phyloP scores from a whole-genome alignment of 1,284 basidiomycete genomes.

The Grifola frondosa region DNA sequence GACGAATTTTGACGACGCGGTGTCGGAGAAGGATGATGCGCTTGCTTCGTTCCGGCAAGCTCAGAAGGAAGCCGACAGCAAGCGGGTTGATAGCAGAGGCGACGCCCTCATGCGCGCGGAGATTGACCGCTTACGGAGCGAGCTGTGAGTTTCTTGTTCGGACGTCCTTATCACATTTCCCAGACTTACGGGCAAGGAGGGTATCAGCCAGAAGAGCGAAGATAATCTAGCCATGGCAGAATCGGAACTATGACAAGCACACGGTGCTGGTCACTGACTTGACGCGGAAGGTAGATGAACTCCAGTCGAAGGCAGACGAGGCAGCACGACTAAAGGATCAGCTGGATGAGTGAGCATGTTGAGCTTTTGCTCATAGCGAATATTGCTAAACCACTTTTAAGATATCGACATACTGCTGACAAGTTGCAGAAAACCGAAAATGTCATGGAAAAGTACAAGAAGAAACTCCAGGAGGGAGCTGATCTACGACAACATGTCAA shows the following conservation, averaged over 20 bases:
- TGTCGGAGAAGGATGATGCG: constrained; percentile 73
- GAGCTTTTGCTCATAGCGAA: too few species aligned
- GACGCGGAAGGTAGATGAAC: constrained; percentile 77
- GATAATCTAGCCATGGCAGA: constrained; percentile 82
- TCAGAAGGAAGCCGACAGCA: constrained; percentile 56
- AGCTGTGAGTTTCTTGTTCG: constrained; percentile 63
- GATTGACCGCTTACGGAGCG: constrained; percentile 74
- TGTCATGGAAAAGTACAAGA: constrained; percentile 98
- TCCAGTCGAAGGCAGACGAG: constrained; percentile 78
- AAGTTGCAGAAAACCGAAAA: constrained; percentile 92
- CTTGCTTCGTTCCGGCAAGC: constrained; percentile 55
- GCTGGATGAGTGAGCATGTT: constrained; percentile 79
- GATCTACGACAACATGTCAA: constrained; percentile 86
- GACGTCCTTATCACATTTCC: not conserved
- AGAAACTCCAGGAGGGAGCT: constrained; percentile 93
- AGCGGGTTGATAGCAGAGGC: constrained; percentile 60
- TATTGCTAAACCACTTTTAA: constrained; percentile 27
- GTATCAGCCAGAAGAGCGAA: constrained; percentile 82
- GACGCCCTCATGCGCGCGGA: constrained; percentile 74
- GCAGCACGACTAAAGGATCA: constrained; percentile 85
- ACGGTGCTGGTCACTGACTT: constrained; percentile 67
- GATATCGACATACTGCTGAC: constrained; percentile 88
- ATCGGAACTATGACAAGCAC: constrained; percentile 77
- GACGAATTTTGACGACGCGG: constrained; percentile 65
- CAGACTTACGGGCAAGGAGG: constrained; percentile 30